Conservation (phyloP, 2,329 filamentous ascomycete genomes). For the Thermothelomyces thermophilus region DNA sequence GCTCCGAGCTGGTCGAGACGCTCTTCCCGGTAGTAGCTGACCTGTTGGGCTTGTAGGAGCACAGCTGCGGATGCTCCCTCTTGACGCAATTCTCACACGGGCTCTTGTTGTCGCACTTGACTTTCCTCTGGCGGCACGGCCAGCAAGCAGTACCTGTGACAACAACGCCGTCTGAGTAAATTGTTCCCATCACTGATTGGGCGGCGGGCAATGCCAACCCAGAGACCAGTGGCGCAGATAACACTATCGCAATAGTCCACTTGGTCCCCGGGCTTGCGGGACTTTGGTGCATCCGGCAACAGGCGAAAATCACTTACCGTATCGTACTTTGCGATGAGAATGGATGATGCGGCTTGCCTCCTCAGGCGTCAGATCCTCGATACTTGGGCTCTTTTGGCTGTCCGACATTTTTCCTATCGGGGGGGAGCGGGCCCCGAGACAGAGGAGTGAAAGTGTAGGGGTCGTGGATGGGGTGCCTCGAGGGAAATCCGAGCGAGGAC, state of each 20-base stretch:
- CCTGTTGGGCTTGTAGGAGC: conserved; percentile 60
- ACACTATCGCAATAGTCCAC: neutral
- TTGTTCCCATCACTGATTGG: neutral
- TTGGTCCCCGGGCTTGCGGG: conserved; percentile 2
- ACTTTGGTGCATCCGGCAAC: neutral
- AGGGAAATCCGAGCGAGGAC: conserved; percentile 9
- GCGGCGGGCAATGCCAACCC: neutral
- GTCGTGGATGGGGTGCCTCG: neutral
- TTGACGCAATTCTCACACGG: conserved; percentile 64
- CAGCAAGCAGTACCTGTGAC: conserved; percentile 54
- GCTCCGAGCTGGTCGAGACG: conserved; percentile 27
- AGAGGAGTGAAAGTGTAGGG: neutral
- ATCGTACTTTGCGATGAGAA: conserved; percentile 61
- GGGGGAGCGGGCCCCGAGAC: neutral
- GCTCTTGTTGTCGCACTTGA: conserved; percentile 63
- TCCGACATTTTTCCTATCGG: conserved; percentile 35
- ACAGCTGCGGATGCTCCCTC: conserved; percentile 57
- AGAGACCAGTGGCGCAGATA: neutral
- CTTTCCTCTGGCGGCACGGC: conserved; percentile 61
- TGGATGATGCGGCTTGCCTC: conserved; percentile 63
- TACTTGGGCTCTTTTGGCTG: conserved; percentile 38
- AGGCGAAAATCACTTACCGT: conserved; percentile 46
- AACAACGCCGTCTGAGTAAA: conserved; percentile 3
- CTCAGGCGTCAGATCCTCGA: conserved; percentile 56
- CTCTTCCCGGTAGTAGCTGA: conserved; percentile 33